These are phyloP conservation scores for Pseudocercospora musae DNA, from an alignment of 2,329 filamentous ascomycete species.

Conservation along the genomic window DNA sequence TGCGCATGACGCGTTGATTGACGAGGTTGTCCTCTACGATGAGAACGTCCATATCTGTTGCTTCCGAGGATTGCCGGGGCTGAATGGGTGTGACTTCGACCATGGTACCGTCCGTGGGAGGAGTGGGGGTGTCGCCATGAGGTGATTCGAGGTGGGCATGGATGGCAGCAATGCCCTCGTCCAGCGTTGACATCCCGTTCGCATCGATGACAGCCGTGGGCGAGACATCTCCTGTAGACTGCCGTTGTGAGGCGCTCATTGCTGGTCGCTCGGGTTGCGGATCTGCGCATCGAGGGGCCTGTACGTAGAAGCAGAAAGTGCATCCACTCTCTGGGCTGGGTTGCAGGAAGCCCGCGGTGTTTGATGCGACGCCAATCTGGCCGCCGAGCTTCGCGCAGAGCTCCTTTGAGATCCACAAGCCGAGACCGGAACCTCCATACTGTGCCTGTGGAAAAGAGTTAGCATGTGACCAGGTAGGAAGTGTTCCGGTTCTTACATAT, in stretches of 20 bases:
- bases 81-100: neutral
- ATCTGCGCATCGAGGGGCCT: slow-evolving; percentile 54
- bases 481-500: slow-evolving; percentile 39
- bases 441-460: slow-evolving; percentile 44
- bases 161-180: neutral
- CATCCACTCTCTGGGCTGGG: slow-evolving; percentile 52
- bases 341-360: slow-evolving; percentile 17
- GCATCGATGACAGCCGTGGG: slow-evolving; percentile 42
- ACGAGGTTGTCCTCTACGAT: slow-evolving; percentile 38
- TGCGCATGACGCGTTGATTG: slow-evolving; percentile 28
- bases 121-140: neutral
- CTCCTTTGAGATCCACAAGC: slow-evolving; percentile 64
- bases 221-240: slow-evolving; percentile 55
- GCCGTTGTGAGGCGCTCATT: neutral
- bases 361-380: slow-evolving; percentile 62
- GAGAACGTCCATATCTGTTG: slow-evolving; percentile 14
- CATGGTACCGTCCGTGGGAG: neutral
- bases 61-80: neutral
- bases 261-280: slow-evolving; percentile 23
- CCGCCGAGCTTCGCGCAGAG: slow-evolving; percentile 67
- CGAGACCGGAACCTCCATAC: slow-evolving; percentile 68
- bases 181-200: neutral
- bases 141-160: neutral
- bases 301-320: slow-evolving; percentile 65
- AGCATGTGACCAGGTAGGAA: too few species aligned